Percentiles rank a stretch among this genome's conserved stretches.
phyloP scores from a whole-genome alignment of 768 basidiomycete genomes.

The Leccinum obscurum region DNA sequence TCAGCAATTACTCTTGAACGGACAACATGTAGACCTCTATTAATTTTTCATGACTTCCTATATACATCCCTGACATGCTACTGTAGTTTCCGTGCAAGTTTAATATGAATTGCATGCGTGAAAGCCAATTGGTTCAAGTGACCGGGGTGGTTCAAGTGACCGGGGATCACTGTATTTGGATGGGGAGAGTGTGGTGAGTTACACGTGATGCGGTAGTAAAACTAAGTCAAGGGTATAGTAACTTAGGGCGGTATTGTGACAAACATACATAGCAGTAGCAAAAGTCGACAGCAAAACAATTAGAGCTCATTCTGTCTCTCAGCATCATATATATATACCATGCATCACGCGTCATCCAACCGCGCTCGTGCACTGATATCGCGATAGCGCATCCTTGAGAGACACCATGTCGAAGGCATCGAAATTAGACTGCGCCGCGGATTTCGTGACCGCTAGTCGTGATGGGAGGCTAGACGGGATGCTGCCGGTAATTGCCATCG shows the following conservation, averaged over 20 bases:
- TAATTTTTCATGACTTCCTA: no score
- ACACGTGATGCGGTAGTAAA: conserved; percentile 8
- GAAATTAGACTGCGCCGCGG: conserved; percentile 8
- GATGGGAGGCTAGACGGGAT: conserved; percentile 9
- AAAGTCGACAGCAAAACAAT: conserved; percentile 8
- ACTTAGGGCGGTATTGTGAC: conserved; percentile 1
- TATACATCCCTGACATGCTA: no score
- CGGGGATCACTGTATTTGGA: no score
- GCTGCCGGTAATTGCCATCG: conserved; percentile 6
- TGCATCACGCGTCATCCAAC: neutral
- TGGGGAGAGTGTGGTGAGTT: conserved; percentile 9
- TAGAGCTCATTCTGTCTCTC: neutral
- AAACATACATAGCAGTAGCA: conserved; percentile 1
- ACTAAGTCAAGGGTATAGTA: conserved; percentile 11
- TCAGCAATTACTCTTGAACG: no score
- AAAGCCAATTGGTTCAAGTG: no score
- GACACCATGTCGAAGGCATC: conserved; percentile 27
- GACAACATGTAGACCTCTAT: no score
- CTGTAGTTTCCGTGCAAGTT: no score
- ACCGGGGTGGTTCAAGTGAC: no score
- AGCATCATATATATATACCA: neutral
- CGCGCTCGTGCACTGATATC: conserved; percentile 22
- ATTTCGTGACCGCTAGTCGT: conserved; percentile 12
- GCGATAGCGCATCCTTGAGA: conserved; percentile 28
- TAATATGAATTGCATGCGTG: no score